phyloP scores from a whole-genome alignment of 768 basidiomycete species.

The Postia placenta region DNA sequence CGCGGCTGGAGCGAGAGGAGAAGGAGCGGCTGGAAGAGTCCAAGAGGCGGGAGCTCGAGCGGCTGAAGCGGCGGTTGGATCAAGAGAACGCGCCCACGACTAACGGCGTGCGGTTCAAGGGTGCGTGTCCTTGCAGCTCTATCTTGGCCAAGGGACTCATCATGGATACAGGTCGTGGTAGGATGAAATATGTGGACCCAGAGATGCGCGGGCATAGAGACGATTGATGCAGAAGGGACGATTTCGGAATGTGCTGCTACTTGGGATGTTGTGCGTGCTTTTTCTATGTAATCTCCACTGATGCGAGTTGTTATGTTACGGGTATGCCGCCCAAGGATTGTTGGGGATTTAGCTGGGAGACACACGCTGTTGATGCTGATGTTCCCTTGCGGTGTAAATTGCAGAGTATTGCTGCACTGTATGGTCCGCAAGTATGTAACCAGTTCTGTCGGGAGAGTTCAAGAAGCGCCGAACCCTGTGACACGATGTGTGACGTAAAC shows the following conservation, averaged over 20 bases:
- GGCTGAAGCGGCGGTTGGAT: conserved; percentile 35
- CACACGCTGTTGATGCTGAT: too few species aligned
- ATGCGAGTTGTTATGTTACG: too few species aligned
- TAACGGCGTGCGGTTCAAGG: conserved; percentile 57
- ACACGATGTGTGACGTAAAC: background rate
- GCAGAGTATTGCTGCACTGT: too few species aligned
- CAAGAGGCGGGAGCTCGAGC: conserved; percentile 42
- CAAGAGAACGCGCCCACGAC: conserved; percentile 25
- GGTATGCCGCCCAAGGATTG: too few species aligned
- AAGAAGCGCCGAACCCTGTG: too few species aligned
- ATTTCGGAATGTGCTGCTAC: background rate
- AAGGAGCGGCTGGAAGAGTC: conserved; percentile 46
- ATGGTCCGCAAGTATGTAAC: too few species aligned
- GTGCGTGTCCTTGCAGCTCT: conserved; percentile 23
- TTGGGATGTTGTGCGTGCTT: too few species aligned
- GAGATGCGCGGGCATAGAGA: conserved; percentile 30
- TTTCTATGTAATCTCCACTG: too few species aligned
- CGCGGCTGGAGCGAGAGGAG: conserved; percentile 61
- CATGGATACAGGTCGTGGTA: conserved; percentile 42
- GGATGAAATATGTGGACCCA: conserved; percentile 65
- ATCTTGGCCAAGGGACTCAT: background rate
- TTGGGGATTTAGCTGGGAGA: too few species aligned
- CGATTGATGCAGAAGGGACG: background rate
- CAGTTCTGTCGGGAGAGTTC: too few species aligned
- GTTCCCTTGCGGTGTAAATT: too few species aligned